Percentiles rank a stretch among this genome's conserved stretches.
phyloP scores from a whole-genome alignment of 352 stramenopile species.

The Phytophthora idaei region DNA sequence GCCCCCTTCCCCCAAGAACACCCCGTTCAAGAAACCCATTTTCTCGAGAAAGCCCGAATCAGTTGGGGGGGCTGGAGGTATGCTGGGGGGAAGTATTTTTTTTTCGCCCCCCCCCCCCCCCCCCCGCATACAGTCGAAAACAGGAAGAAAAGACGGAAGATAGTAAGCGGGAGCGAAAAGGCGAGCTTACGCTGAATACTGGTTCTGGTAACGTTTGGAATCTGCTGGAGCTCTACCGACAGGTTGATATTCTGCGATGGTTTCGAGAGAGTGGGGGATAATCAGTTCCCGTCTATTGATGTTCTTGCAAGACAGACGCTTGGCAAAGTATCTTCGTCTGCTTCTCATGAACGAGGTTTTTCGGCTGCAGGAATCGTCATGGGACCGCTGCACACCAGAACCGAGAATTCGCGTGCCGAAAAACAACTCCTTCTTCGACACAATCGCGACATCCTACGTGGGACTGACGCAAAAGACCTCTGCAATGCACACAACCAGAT shows the following conservation, averaged over 20 bases:
- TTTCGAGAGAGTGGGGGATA: background rate
- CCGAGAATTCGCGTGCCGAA: background rate
- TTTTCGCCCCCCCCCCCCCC: too few species aligned
- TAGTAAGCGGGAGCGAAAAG: background rate
- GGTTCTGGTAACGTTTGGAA: background rate
- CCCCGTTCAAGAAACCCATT: too few species aligned
- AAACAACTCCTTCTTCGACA: constrained; percentile 3
- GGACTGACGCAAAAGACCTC: background rate
- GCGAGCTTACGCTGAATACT: background rate
- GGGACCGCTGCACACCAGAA: background rate
- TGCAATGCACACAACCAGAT: background rate
- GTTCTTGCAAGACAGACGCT: background rate
- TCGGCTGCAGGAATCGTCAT: constrained; percentile 1
- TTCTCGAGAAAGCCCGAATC: too few species aligned
- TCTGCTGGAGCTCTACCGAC: background rate
- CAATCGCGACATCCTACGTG: background rate
- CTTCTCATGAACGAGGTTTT: constrained; percentile 15
- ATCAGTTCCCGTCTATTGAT: background rate
- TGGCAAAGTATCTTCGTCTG: constrained; percentile 5
- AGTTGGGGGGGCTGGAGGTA: too few species aligned
- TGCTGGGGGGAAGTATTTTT: too few species aligned
- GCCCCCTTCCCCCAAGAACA: too few species aligned
- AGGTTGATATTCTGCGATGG: background rate
- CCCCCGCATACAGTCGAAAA: background rate
- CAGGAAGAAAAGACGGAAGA: background rate